Conservation (phyloP, 768 basidiomycete species). For the Cyclocybe aegerita region DNA sequence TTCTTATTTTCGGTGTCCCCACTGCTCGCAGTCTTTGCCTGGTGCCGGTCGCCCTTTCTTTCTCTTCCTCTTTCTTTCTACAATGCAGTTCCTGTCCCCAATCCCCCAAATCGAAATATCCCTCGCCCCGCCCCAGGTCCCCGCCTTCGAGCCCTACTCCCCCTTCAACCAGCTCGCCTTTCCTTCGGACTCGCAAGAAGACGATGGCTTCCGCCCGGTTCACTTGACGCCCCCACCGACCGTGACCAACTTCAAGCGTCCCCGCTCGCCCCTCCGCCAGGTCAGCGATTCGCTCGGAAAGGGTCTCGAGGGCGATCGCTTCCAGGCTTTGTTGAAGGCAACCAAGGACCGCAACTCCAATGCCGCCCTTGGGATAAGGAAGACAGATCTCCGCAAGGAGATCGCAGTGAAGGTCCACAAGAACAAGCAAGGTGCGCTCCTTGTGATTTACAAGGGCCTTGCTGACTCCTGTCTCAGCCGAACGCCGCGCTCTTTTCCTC, state of each 20-base stretch:
- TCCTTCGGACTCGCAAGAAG: conserved; percentile 25
- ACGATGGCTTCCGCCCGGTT: conserved; percentile 56
- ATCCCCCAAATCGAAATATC: conserved; percentile 74
- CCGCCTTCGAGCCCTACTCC: conserved; percentile 55
- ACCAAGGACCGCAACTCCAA: conserved; percentile 51
- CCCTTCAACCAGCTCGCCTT: conserved; percentile 47
- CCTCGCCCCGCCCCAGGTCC: conserved; percentile 58
- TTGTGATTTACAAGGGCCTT: not conserved
- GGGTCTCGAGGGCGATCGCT: conserved; percentile 63
- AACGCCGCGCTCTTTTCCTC: conserved; percentile 73
- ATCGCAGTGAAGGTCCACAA: conserved; percentile 71
- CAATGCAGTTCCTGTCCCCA: conserved; percentile 43
- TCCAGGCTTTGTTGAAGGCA: conserved; percentile 62
- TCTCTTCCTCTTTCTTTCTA: conserved; percentile 21
- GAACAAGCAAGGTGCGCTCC: conserved; percentile 66
- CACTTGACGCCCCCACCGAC: conserved; percentile 59
- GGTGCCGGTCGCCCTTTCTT: conserved; percentile 56
- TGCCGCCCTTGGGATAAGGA: conserved; percentile 38
- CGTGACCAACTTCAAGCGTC: conserved; percentile 38
- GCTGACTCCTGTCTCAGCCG: conserved; percentile 40
- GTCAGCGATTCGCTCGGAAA: conserved; percentile 31
- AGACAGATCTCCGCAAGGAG: conserved; percentile 69
- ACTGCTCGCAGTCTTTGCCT: conserved; percentile 21
- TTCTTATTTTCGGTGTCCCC: conserved; percentile 31
- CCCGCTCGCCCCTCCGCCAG: conserved; percentile 50